Conservation (phyloP, 2,329 filamentous ascomycete genomes). For the Colletotrichum melonis region DNA sequence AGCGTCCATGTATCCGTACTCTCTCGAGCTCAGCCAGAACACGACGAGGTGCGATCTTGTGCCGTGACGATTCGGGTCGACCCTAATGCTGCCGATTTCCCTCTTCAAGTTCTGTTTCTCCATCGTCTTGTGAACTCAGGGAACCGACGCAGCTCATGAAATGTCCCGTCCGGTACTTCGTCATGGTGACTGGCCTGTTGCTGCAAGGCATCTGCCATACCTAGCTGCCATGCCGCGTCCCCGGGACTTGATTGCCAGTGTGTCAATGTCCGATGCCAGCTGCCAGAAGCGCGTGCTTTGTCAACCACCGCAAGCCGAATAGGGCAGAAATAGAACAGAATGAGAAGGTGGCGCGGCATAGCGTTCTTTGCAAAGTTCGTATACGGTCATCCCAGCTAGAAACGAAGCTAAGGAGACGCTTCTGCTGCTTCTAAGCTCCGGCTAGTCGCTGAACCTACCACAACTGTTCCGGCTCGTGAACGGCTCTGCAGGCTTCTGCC, state of each 20-base stretch:
- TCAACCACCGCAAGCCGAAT: neutral
- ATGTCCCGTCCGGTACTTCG: neutral
- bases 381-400: neutral
- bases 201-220: neutral
- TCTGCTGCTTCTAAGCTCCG: conserved; percentile 22
- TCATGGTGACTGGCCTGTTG: neutral
- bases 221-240: neutral
- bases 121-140: neutral
- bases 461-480: conserved; percentile 1
- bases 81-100: too few species aligned
- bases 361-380: conserved; percentile 21
- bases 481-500: neutral
- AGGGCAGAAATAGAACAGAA: conserved; percentile 7
- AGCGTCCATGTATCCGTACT: neutral
- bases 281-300: neutral
- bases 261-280: neutral
- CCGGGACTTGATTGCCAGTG: neutral
- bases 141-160: too few species aligned
- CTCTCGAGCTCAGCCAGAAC: too few species aligned
- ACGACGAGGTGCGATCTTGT: neutral
- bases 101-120: neutral
- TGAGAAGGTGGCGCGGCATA: conserved; percentile 14
- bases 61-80: neutral
- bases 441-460: conserved; percentile 7
- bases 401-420: neutral